These are phyloP conservation scores for Pythium sp. DNA, from an alignment of 352 stramenopile genomes.

Conservation along the genomic window DNA sequence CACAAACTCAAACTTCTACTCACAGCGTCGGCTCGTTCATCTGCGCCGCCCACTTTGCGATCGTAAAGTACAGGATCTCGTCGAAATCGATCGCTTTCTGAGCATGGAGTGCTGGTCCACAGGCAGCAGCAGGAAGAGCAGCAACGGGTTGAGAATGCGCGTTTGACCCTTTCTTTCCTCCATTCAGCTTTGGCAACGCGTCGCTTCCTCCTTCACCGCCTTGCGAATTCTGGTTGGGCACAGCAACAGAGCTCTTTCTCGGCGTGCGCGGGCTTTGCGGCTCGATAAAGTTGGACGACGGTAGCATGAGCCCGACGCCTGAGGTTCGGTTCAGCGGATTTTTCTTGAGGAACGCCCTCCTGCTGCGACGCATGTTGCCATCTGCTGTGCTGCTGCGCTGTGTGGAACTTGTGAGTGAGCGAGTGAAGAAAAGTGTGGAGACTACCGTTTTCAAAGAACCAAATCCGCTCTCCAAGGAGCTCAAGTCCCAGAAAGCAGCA, in stretches of 20 bases:
- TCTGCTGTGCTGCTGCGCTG: neutral
- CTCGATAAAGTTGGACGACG: slow-evolving; percentile 71
- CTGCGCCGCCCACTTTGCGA: slow-evolving; percentile 16
- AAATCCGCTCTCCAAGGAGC: slow-evolving; percentile 42
- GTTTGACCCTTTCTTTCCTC: neutral
- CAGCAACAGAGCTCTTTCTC: neutral
- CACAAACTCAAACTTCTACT: neutral
- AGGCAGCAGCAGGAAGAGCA: slow-evolving; percentile 8
- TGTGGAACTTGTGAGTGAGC: neutral
- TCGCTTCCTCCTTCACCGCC: too few relatives aligned
- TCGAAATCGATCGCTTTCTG: slow-evolving; percentile 16
- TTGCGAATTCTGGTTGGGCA: slow-evolving; percentile 2
- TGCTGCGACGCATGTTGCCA: slow-evolving; percentile 15
- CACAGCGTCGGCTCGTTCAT: slow-evolving; percentile 25
- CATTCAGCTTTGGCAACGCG: slow-evolving; percentile 2
- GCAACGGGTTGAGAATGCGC: too few relatives aligned
- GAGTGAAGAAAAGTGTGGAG: neutral
- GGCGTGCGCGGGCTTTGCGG: slow-evolving; percentile 14
- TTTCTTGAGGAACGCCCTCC: neutral
- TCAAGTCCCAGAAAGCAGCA: slow-evolving; percentile 36
- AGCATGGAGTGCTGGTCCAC: neutral
- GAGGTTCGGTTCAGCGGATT: slow-evolving; percentile 23
- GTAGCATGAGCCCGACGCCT: slow-evolving; percentile 34
- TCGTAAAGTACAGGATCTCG: slow-evolving; percentile 20
- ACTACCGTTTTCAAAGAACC: neutral